These are phyloP conservation scores for Candida pseudoviswanathii DNA, from an alignment of 1,139 yeast genomes.

Conservation along the genomic window DNA sequence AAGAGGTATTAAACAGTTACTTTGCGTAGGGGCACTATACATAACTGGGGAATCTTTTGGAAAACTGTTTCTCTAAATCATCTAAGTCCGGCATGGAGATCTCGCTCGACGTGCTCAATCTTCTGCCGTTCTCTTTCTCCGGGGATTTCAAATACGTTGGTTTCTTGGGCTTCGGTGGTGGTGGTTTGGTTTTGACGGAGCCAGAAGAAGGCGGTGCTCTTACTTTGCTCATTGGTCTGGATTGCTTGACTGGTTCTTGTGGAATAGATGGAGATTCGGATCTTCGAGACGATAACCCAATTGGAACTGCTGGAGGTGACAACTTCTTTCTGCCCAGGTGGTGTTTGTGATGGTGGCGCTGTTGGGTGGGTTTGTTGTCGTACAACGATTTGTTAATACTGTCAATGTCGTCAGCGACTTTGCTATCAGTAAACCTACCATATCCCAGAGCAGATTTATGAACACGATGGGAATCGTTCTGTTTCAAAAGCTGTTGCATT, in stretches of 20 bases:
- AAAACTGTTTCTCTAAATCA: constrained; percentile 55
- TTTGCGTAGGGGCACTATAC: constrained; percentile 24
- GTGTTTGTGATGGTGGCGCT: background rate
- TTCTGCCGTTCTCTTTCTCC: constrained; percentile 23
- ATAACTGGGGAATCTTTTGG: constrained; percentile 57
- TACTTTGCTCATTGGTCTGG: constrained; percentile 5
- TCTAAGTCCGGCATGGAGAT: constrained; percentile 56
- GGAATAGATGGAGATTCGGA: background rate
- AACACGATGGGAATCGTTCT: constrained; percentile 48
- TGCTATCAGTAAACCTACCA: constrained; percentile 62
- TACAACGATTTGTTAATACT: constrained; percentile 32
- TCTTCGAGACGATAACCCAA: constrained; percentile 24
- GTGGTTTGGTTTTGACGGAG: constrained; percentile 31
- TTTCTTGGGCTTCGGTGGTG: constrained; percentile 66
- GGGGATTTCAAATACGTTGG: constrained; percentile 55
- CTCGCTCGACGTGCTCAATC: constrained; percentile 43
- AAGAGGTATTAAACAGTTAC: too few relatives aligned
- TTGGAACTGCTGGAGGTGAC: constrained; percentile 38
- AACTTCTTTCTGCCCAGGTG: constrained; percentile 12
- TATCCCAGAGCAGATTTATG: constrained; percentile 72
- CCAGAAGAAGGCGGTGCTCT: background rate
- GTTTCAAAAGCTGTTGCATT: constrained; percentile 59
- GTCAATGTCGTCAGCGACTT: constrained; percentile 38
- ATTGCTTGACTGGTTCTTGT: background rate
- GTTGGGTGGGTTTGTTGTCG: background rate